These are phyloP conservation scores for Moesziomyces sp. DNA, from an alignment of 1,284 basidiomycete genomes.

Conservation along the genomic window DNA sequence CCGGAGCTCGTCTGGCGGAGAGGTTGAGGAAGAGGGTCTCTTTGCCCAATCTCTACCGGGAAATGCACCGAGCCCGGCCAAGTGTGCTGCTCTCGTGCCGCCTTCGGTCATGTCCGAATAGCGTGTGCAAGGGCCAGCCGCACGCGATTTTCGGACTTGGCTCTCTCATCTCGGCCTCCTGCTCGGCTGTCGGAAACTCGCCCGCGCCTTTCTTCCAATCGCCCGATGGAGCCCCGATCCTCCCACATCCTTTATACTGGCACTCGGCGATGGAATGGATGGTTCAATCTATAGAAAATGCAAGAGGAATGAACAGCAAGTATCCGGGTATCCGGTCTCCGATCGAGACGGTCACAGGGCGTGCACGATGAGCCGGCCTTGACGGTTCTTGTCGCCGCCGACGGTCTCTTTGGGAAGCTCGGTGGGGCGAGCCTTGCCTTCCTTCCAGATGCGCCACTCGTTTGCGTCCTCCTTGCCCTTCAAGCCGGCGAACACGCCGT, in stretches of 20 bases:
- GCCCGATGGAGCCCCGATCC: background rate
- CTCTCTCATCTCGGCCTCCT: conserved; percentile 7
- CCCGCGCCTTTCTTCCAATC: conserved; percentile 5
- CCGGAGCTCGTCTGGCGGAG: too few relatives aligned
- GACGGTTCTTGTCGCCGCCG: conserved; percentile 18
- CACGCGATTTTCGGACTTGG: background rate
- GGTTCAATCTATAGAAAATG: background rate
- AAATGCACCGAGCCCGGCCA: conserved; percentile 8
- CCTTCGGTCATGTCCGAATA: conserved; percentile 35
- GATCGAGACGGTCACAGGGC: background rate
- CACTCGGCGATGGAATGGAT: background rate
- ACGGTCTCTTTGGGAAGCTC: conserved; percentile 7
- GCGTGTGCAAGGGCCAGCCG: background rate
- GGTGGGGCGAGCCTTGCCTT: conserved; percentile 22
- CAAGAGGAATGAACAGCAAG: background rate
- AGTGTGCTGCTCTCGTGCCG: background rate
- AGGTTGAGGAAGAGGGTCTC: too few relatives aligned
- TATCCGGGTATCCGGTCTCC: background rate
- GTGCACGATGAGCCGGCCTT: conserved; percentile 29
- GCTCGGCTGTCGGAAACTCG: conserved; percentile 27
- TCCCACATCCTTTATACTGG: background rate
- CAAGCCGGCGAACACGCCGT: conserved; percentile 34
- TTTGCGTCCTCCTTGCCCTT: conserved; percentile 18
- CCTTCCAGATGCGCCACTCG: conserved; percentile 43
- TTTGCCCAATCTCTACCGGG: background rate